Evolutionary conservation across 2,329 filamentous ascomycete species (phyloP).

Genomic region (Aspergillus nomiae): DNA sequence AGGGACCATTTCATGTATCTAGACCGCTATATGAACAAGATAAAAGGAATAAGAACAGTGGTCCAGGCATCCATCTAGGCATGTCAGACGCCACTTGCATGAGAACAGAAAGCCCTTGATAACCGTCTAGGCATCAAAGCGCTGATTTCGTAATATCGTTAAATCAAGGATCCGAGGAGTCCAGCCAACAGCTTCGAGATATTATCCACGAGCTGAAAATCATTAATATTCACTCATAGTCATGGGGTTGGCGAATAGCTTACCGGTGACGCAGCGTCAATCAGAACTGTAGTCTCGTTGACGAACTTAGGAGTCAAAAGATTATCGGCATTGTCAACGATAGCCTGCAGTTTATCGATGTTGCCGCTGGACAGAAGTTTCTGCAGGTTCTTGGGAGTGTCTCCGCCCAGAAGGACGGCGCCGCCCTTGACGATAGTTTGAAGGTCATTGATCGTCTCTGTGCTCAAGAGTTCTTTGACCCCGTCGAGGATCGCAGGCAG

Average conservation of each 20-base stretch:
- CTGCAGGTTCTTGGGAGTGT: conserved; percentile 31
- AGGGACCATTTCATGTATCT: not conserved
- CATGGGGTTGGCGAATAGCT: not conserved
- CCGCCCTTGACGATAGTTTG: conserved; percentile 29
- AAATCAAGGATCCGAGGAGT: conserved; percentile 23
- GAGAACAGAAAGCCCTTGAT: not conserved
- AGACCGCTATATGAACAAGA: not conserved
- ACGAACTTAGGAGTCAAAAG: conserved; percentile 31
- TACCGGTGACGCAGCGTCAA: conserved; percentile 38
- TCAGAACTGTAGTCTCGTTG: conserved; percentile 32
- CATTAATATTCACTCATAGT: not conserved
- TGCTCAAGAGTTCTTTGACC: conserved; percentile 30
- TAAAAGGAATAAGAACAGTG: not conserved
- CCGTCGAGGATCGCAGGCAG: conserved; percentile 28
- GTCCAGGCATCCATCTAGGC: not conserved
- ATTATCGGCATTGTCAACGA: conserved; percentile 30
- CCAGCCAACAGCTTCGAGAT: conserved; percentile 32
- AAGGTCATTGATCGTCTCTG: conserved; percentile 28
- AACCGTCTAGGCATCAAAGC: not conserved
- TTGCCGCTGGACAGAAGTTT: conserved; percentile 26
- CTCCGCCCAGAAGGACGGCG: conserved; percentile 31
- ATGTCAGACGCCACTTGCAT: not conserved
- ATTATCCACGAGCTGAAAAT: conserved; percentile 28
- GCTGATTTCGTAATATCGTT: not conserved
- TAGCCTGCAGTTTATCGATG: conserved; percentile 25